These are phyloP conservation scores for Cymbopogon citratus DNA, from an alignment of 176 grass and related monocot genomes.

Conservation along the genomic window DNA sequence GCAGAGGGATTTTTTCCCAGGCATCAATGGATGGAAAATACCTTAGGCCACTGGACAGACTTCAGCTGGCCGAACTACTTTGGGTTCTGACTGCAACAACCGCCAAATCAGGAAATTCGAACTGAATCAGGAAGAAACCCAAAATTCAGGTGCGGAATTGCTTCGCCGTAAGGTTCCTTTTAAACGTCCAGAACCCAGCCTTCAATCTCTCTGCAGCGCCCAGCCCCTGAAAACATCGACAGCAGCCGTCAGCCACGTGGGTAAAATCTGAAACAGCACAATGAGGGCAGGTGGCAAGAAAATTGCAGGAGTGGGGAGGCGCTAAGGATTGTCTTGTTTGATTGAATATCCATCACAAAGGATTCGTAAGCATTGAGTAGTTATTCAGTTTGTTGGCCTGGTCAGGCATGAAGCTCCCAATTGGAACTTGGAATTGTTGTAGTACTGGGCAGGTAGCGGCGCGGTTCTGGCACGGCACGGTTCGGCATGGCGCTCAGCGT, in stretches of 20 bases:
- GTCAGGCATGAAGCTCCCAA: too few species aligned
- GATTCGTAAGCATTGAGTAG: too few species aligned
- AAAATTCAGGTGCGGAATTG: neutral
- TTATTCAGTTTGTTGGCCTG: too few species aligned
- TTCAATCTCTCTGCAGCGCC: conserved; percentile 24
- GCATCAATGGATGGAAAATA: conserved; percentile 4
- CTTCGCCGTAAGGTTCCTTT: neutral
- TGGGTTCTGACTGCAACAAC: conserved; percentile 5
- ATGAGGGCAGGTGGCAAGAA: neutral
- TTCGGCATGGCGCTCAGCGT: too few species aligned
- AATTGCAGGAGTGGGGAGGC: neutral
- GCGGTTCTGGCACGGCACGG: too few species aligned
- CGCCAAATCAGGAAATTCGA: neutral
- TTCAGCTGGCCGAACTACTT: conserved; percentile 21
- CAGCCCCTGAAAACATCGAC: conserved; percentile 37
- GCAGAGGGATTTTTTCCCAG: neutral
- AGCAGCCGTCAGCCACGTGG: neutral
- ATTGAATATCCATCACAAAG: too few species aligned
- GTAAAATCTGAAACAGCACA: neutral
- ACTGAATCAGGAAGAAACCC: neutral
- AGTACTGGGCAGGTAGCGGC: too few species aligned
- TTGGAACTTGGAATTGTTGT: too few species aligned
- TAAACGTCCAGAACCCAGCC: conserved; percentile 47
- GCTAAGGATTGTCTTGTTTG: too few species aligned
- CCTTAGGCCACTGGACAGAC: conserved; percentile 18